Percentiles rank a stretch among this genome's conserved stretches.
These are phyloP conservation scores for Podospora didyma DNA, from an alignment of 495 filamentous ascomycete species.

Conservation along the genomic window DNA sequence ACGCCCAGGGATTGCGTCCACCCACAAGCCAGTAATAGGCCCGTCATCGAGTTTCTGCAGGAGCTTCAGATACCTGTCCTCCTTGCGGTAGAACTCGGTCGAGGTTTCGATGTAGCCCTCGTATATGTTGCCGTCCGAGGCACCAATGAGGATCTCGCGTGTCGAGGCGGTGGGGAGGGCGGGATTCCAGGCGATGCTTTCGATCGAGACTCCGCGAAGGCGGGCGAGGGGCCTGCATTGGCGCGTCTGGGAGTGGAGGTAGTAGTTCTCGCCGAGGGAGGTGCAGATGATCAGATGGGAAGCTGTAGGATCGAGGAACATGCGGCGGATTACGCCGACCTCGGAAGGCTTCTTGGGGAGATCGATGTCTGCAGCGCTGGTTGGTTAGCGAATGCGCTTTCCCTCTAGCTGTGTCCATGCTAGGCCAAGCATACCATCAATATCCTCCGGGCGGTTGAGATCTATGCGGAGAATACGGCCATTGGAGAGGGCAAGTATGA, in stretches of 20 bases:
- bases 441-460: conserved; percentile 86
- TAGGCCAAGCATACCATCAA: conserved; percentile 63
- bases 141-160: conserved; percentile 88
- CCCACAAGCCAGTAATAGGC: conserved; percentile 76
- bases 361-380: conserved; percentile 72
- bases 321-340: conserved; percentile 82
- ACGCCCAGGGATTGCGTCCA: conserved; percentile 62
- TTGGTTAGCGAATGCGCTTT: background rate
- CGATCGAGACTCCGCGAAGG: conserved; percentile 79
- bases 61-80: conserved; percentile 83
- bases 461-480: conserved; percentile 91
- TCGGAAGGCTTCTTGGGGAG: conserved; percentile 91
- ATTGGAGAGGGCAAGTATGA: conserved; percentile 83
- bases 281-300: conserved; percentile 92
- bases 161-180: conserved; percentile 94
- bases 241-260: conserved; percentile 90
- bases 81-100: conserved; percentile 87
- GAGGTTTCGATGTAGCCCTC: conserved; percentile 94
- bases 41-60: conserved; percentile 77
- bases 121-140: conserved; percentile 89
- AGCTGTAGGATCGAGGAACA: conserved; percentile 96
- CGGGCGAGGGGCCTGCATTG: conserved; percentile 78
- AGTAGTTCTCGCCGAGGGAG: conserved; percentile 91
- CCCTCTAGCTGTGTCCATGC: background rate
- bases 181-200: conserved; percentile 92